Base-by-base conservation (phyloP, 2,329 filamentous ascomycete species). In the Zymoseptoria crescenta region DNA sequence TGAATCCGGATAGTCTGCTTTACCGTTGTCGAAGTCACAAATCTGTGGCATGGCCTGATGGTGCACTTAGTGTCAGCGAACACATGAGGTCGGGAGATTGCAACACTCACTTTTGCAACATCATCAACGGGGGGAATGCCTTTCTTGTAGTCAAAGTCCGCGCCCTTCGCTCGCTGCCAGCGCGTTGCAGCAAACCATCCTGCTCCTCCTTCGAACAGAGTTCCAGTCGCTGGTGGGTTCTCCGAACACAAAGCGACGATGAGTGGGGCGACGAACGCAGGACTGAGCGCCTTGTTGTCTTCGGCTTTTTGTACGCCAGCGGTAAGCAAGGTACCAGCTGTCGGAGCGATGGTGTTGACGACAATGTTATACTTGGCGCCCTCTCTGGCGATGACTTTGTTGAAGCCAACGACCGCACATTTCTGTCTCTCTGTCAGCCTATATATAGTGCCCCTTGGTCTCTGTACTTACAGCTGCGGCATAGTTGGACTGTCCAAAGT, bases 401-500 rank as follows among this genome's bases (percentile, higher is more conserved):
- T 96, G 79, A 97, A 96, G 67, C 93, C 93, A 62, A 97, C 90
- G 79, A 96, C 85, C 64, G 89, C 89, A 64, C 96, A 82, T 81
- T 97, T 97, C 58, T 60, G 35, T 10, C 2, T 4, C 24, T 24
- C 24, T 24, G 24, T 24, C 24, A 24, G 24, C 24, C 4, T 3
- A 24, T 4, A 24, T 24, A 24, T 24, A 4, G 24, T 24, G 24
- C 24, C 24, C 4, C 24, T 24, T 4, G 4, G 24, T 13, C n/a
- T n/a, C n/a, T n/a, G 7, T 16, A 16, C 45, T 49, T 48, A 59
- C 56, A 21, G 64, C 69, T 54, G 92, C 89, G 63, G 93, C 83
- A 75, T 97, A 96, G 82, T 97, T 97, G 70, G 92, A 89, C 78
- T 97, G 93, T 62, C 93, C 93, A 74, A 97, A 97, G 82, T 96